Percentiles rank a stretch among this genome's conserved stretches.
Conservation (phyloP, 2,329 filamentous ascomycete genomes). For the Dryadomyces quercus-mongolicae region DNA sequence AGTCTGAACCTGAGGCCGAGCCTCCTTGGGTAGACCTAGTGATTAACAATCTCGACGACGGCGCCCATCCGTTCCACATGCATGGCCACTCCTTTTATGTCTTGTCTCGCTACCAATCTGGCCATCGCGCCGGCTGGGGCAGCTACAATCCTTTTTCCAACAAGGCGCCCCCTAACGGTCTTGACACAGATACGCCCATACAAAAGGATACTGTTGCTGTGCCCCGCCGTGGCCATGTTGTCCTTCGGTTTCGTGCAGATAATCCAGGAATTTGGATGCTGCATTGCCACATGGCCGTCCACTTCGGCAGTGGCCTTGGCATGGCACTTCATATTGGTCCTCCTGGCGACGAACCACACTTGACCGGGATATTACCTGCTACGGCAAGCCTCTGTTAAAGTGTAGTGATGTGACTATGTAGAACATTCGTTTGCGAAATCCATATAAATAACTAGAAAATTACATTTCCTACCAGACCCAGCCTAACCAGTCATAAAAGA, state of each 20-base stretch:
- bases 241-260: slow-evolving; percentile 7
- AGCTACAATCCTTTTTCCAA: slow-evolving; percentile 11
- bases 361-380: too few relatives aligned
- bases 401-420: too few relatives aligned
- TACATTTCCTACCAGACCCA: too few relatives aligned
- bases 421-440: too few relatives aligned
- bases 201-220: slow-evolving; percentile 14
- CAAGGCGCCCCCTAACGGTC: slow-evolving; percentile 1
- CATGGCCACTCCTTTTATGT: slow-evolving; percentile 9
- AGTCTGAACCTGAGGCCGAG: neutral
- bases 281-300: slow-evolving; percentile 8
- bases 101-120: slow-evolving; percentile 5
- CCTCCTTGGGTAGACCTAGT: slow-evolving; percentile 46
- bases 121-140: slow-evolving; percentile 4
- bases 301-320: slow-evolving; percentile 9
- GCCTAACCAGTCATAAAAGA: too few relatives aligned
- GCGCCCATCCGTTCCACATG: slow-evolving; percentile 7
- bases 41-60: slow-evolving; percentile 24
- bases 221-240: slow-evolving; percentile 8
- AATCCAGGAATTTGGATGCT: slow-evolving; percentile 11
- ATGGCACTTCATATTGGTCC: slow-evolving; percentile 8
- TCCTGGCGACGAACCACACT: neutral
- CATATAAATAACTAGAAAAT: too few relatives aligned
- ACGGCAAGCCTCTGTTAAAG: too few relatives aligned
- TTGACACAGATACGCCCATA: slow-evolving; percentile 5